phyloP scores from a whole-genome alignment of 192 early-diverging fungal genomes.

The Backusella mclennaniae region DNA sequence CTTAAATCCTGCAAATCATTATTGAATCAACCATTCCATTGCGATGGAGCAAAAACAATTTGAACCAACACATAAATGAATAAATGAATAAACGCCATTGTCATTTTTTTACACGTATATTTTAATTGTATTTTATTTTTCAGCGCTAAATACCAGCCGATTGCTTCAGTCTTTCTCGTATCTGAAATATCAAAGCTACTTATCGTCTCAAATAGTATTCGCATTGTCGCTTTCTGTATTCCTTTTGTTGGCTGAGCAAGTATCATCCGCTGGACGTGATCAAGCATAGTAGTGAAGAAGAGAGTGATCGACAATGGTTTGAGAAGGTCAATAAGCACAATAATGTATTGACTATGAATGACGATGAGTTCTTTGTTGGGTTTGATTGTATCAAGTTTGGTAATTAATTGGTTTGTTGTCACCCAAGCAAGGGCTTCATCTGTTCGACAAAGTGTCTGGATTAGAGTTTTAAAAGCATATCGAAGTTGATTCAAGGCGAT shows the following conservation, averaged over 20 bases:
- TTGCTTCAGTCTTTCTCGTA: slow-evolving; percentile 33
- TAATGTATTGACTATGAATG: slow-evolving; percentile 13
- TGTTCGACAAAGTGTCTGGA: slow-evolving; percentile 41
- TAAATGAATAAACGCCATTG: background rate
- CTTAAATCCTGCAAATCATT: background rate
- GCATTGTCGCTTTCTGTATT: slow-evolving; percentile 22
- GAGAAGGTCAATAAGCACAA: slow-evolving; percentile 29
- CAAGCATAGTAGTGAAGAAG: slow-evolving; percentile 27
- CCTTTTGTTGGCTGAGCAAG: background rate
- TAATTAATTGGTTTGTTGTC: slow-evolving; percentile 41
- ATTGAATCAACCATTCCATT: background rate
- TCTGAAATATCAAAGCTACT: slow-evolving; percentile 35
- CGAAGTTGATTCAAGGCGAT: slow-evolving; percentile 45
- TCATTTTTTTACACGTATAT: background rate
- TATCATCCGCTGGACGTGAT: slow-evolving; percentile 12
- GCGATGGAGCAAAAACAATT: background rate
- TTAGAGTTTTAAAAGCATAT: slow-evolving; percentile 46
- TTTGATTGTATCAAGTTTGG: slow-evolving; percentile 31
- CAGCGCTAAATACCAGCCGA: slow-evolving; percentile 34
- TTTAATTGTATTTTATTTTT: slow-evolving; percentile 7
- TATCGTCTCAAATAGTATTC: slow-evolving; percentile 35
- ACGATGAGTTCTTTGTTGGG: background rate
- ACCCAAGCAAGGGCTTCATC: slow-evolving; percentile 52
- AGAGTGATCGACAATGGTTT: slow-evolving; percentile 29
- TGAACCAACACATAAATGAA: background rate